Evolutionary conservation across 2,329 filamentous ascomycete genomes (phyloP), one percentile per base, ranked within the genome.

Genomic region (Mycocentrospora acerina): DNA sequence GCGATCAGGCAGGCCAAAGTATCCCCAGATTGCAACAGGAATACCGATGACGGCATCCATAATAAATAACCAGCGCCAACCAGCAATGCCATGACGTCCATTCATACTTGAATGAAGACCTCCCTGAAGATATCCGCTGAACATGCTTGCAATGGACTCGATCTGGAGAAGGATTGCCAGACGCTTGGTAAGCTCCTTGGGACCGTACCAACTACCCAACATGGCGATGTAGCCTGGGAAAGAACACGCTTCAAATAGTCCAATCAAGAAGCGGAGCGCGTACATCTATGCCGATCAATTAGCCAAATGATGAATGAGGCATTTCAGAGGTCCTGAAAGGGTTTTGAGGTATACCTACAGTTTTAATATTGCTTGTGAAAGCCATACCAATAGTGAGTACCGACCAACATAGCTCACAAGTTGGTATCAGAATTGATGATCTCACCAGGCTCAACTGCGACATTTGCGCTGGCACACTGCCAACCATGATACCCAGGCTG

Each of bases 1-100:
- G 12, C 44, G 29, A 14, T 47, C 34, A 4, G 47, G 47, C 24
- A 50, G 14, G n/a, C 22, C 17, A 18, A 33, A 25, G 19, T 17
- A 30, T 18, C 29, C 29, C 29, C 29, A 30, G 8, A 30, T 19
- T 9, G 29, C 22, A 14, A 33, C 19, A 11, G 22, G 22, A 8
- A 24, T 11, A n/a, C 17, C 19, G 31, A 22, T 33, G 3, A 35
- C 27, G 24, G 24, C 33, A 27, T 35, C 33, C 24, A 35, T 28
- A n/a, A 35, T 18, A 17, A 35, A 35, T 10, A 35, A 13, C 33
- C 33, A 35, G n/a, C 24, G 14, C 33, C 33, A 35, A 8, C 24
- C 33, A 7, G 24, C 14, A 12, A 35, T 7, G 10, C 33, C 33
- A 18, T 35, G 33, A 9, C 24, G 24, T 19, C 33, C 33, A 17